These are phyloP conservation scores for Piper longum DNA, from an alignment of 164 flowering plant genomes.

Conservation along the genomic window DNA sequence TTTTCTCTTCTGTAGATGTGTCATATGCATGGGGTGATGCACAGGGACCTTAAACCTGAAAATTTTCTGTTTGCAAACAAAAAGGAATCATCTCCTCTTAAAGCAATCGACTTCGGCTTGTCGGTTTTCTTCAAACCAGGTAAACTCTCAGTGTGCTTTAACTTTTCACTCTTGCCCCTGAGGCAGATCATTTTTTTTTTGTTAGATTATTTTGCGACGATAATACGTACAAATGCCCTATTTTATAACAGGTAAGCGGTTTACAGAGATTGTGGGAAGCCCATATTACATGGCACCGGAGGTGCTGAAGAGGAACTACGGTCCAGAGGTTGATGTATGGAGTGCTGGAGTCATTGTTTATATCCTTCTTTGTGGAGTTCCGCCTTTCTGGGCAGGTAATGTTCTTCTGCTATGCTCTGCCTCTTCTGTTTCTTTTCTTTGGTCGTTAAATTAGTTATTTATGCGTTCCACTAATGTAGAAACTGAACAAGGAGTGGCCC, in stretches of 20 bases:
- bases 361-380: background rate
- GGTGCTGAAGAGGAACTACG: no score
- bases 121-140: slow-evolving; percentile 50
- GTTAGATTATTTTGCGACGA: background rate
- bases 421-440: background rate
- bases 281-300: slow-evolving; percentile 3
- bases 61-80: slow-evolving; percentile 3
- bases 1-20: slow-evolving; percentile 13
- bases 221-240: background rate
- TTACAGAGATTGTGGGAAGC: slow-evolving; percentile 76
- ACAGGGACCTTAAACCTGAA: slow-evolving; percentile 2
- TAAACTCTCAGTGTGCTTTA: slow-evolving; percentile 2
- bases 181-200: background rate
- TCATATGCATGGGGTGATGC: slow-evolving; percentile 57
- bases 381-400: slow-evolving; percentile 2
- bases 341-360: slow-evolving; percentile 78
- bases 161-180: no score
- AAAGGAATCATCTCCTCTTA: slow-evolving; percentile 30
- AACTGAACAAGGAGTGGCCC: slow-evolving; percentile 82
- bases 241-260: slow-evolving; percentile 38
- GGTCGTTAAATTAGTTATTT: background rate
- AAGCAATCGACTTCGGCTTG: slow-evolving; percentile 9
- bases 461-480: slow-evolving; percentile 25
- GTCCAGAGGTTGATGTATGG: slow-evolving; percentile 44
- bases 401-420: no score